Evolutionary conservation across 176 grass and related monocot species (phyloP).

Genomic region (Poa annua): DNA sequence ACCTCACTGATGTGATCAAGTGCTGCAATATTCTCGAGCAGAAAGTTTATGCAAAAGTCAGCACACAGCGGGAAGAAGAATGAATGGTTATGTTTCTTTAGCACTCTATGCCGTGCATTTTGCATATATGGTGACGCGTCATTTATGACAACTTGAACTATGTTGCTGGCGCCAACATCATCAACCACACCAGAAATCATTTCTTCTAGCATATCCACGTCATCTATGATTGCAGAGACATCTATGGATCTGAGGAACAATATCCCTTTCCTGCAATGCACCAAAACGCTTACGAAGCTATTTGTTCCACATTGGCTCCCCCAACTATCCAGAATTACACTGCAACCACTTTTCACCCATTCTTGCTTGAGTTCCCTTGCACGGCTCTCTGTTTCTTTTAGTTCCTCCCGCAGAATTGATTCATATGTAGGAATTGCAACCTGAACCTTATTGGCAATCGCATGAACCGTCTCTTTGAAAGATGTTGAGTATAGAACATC

Average conservation of each 20-base stretch:
- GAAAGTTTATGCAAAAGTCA: slow-evolving; percentile 73
- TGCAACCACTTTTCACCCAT: slow-evolving; percentile 73
- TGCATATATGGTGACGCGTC: slow-evolving; percentile 69
- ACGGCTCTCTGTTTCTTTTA: slow-evolving; percentile 50
- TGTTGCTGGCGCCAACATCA: slow-evolving; percentile 61
- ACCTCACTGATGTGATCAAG: slow-evolving; percentile 59
- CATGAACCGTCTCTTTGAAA: slow-evolving; percentile 61
- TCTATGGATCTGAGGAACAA: slow-evolving; percentile 79
- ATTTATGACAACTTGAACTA: slow-evolving; percentile 73
- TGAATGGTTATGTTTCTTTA: slow-evolving; percentile 48
- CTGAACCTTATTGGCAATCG: slow-evolving; percentile 34
- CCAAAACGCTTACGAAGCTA: slow-evolving; percentile 66
- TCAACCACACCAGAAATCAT: slow-evolving; percentile 61
- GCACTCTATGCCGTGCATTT: slow-evolving; percentile 59
- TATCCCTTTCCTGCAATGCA: slow-evolving; percentile 60
- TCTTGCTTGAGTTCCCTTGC: slow-evolving; percentile 55
- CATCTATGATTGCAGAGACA: slow-evolving; percentile 53
- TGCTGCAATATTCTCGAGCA: slow-evolving; percentile 67
- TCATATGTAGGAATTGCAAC: slow-evolving; percentile 58
- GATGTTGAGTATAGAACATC: slow-evolving; percentile 57
- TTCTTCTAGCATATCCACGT: slow-evolving; percentile 58
- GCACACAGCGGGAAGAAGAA: slow-evolving; percentile 74
- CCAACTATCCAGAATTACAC: slow-evolving; percentile 78
- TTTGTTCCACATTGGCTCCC: slow-evolving; percentile 58
- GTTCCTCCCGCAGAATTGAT: slow-evolving; percentile 62